Percentiles rank a stretch among this genome's conserved stretches.
These are phyloP conservation scores for Naganishia cerealis DNA, from an alignment of 1,284 basidiomycete genomes.

Conservation along the genomic window DNA sequence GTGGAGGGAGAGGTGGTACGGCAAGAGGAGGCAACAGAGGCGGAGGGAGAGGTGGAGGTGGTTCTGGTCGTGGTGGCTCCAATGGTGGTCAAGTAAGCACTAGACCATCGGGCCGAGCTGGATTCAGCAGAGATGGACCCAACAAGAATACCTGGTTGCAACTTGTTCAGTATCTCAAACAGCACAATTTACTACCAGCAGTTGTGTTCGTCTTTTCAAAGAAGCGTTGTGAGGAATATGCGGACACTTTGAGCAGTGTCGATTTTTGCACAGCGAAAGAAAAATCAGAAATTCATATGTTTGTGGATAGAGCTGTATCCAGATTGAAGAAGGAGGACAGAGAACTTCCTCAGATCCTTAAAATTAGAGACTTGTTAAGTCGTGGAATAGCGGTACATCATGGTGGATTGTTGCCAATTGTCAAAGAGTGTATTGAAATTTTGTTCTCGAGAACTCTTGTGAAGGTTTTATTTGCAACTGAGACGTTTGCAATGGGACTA, in stretches of 20 bases:
- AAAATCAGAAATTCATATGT: slow-evolving; percentile 94
- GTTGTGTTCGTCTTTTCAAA: slow-evolving; percentile 98
- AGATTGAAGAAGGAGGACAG: slow-evolving; percentile 88
- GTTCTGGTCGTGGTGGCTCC: slow-evolving; percentile 58
- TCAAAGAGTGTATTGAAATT: slow-evolving; percentile 96
- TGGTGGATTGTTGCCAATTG: slow-evolving; percentile 90
- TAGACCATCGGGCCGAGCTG: slow-evolving; percentile 51
- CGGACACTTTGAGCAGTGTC: slow-evolving; percentile 78
- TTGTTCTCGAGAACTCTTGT: slow-evolving; percentile 93
- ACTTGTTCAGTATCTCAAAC: slow-evolving; percentile 80
- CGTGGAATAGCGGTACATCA: slow-evolving; percentile 97
- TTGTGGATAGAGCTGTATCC: slow-evolving; percentile 86
- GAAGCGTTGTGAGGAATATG: slow-evolving; percentile 94
- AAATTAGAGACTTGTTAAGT: slow-evolving; percentile 86
- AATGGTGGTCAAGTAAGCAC: slow-evolving; percentile 50
- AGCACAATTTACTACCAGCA: slow-evolving; percentile 82
- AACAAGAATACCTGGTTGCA: slow-evolving; percentile 94
- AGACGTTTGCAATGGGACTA: slow-evolving; percentile 99
- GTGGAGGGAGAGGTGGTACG: no score
- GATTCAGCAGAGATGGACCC: no score
- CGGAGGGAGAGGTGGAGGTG: slow-evolving; percentile 61
- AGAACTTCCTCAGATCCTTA: slow-evolving; percentile 87
- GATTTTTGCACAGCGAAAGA: slow-evolving; percentile 83
- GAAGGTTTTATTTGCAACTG: slow-evolving; percentile 95
- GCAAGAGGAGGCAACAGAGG: slow-evolving; percentile 96